These are phyloP conservation scores for Tuber calosporum DNA, from an alignment of 495 filamentous ascomycete species.

Conservation along the genomic window DNA sequence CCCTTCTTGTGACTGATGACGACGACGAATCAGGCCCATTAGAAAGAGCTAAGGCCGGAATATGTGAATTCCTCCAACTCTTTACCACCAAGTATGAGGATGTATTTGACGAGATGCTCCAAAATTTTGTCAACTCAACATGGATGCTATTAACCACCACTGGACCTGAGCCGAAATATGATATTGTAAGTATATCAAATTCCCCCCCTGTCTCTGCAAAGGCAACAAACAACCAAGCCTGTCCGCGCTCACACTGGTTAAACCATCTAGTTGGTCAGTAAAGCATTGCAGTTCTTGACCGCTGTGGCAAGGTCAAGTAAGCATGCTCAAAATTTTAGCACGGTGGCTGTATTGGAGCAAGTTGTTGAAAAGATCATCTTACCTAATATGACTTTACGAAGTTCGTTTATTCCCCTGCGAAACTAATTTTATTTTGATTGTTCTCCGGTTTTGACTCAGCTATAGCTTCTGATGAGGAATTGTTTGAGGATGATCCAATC, in stretches of 20 bases:
- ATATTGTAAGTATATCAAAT: slow-evolving; percentile 49
- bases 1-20: slow-evolving; percentile 69
- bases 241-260: not conserved
- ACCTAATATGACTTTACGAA: slow-evolving; percentile 77
- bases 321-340: slow-evolving; percentile 80
- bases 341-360: slow-evolving; percentile 62
- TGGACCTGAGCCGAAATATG: slow-evolving; percentile 82
- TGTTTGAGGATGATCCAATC: slow-evolving; percentile 97
- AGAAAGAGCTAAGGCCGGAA: slow-evolving; percentile 81
- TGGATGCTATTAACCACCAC: slow-evolving; percentile 85
- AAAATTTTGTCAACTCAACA: slow-evolving; percentile 74
- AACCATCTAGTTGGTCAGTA: slow-evolving; percentile 62
- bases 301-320: slow-evolving; percentile 67
- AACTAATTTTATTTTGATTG: not conserved
- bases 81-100: slow-evolving; percentile 92
- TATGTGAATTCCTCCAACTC: slow-evolving; percentile 78
- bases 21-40: slow-evolving; percentile 76
- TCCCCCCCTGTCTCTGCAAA: not conserved
- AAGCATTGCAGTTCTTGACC: slow-evolving; percentile 86
- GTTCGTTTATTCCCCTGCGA: slow-evolving; percentile 10
- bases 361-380: slow-evolving; percentile 92
- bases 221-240: not conserved
- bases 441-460: not conserved
- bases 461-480: slow-evolving; percentile 79
- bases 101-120: slow-evolving; percentile 69